Conservation (phyloP, 1,284 basidiomycete species). For the Cutaneotrichosporon dermatis region DNA sequence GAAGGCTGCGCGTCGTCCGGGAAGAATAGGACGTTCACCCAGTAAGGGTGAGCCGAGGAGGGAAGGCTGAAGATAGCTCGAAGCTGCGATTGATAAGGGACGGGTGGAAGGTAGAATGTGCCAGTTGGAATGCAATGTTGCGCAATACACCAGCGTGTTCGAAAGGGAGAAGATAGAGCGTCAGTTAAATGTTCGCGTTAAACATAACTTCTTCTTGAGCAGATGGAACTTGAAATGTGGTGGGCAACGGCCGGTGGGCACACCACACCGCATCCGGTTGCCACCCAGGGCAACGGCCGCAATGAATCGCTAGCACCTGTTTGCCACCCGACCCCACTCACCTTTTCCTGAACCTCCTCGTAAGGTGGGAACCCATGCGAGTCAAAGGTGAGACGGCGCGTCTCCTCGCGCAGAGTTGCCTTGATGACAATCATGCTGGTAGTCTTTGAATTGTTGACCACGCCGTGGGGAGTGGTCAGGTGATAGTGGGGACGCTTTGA, state of each 20-base stretch:
- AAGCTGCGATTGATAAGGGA: slow-evolving; percentile 26
- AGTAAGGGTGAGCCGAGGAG: slow-evolving; percentile 41
- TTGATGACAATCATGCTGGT: slow-evolving; percentile 42
- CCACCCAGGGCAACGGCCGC: slow-evolving; percentile 1
- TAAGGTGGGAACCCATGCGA: slow-evolving; percentile 40
- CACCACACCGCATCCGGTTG: neutral
- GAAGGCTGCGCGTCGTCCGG: slow-evolving; percentile 40
- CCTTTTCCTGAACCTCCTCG: slow-evolving; percentile 41
- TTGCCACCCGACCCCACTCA: slow-evolving; percentile 23
- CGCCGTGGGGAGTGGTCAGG: neutral
- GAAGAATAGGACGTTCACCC: slow-evolving; percentile 45
- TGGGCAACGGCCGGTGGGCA: neutral
- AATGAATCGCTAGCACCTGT: neutral
- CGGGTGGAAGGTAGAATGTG: neutral
- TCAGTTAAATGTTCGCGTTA: neutral
- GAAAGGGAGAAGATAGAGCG: neutral
- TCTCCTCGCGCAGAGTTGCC: slow-evolving; percentile 47
- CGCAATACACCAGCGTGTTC: neutral
- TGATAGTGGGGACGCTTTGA: neutral
- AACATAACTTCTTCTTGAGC: too few species aligned
- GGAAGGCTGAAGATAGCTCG: slow-evolving; percentile 44
- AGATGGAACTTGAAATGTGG: too few species aligned
- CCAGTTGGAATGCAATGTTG: neutral
- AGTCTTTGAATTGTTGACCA: neutral
- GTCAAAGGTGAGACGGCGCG: slow-evolving; percentile 43